Conservation (phyloP, 2,329 filamentous ascomycete species). For the Torrubiella hemipterigena region DNA sequence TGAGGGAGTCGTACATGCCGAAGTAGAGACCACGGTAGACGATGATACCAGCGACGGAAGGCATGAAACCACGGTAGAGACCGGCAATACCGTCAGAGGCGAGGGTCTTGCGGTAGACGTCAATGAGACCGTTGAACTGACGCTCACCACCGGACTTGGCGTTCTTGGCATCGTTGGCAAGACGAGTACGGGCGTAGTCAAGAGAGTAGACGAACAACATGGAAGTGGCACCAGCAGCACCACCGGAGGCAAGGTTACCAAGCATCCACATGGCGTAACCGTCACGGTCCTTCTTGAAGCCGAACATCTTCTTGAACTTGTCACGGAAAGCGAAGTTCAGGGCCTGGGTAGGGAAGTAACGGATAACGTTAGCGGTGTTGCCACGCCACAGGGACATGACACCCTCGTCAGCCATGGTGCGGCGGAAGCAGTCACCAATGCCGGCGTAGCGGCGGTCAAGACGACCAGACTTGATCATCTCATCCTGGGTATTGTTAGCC, state of each 20-base stretch:
- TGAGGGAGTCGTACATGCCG: conserved; percentile 99
- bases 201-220: conserved; percentile 99
- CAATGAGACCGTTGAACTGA: conserved; percentile 99
- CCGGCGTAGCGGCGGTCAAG: conserved; percentile 94
- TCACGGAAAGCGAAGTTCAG: conserved; percentile 99
- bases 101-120: conserved; percentile 99
- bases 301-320: conserved; percentile 99
- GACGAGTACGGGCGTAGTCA: conserved; percentile 99
- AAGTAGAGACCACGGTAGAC: conserved; percentile 99
- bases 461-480: conserved; percentile 98
- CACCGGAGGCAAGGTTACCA: conserved; percentile 99
- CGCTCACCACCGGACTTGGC: conserved; percentile 94
- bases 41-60: conserved; percentile 96
- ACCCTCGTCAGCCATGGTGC: conserved; percentile 86
- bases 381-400: conserved; percentile 94
- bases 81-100: conserved; percentile 96
- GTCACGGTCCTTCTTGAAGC: conserved; percentile 99
- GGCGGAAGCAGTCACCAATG: conserved; percentile 89
- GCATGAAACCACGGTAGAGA: conserved; percentile 99
- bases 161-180: conserved; percentile 99
- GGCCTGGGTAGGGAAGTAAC: conserved; percentile 99
- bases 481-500: conserved; percentile 59
- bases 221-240: conserved; percentile 99
- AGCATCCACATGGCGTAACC: conserved; percentile 98
- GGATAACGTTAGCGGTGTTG: conserved; percentile 99